Conservation (phyloP, 2,329 filamentous ascomycete genomes). For the Lachnellula suecica region DNA sequence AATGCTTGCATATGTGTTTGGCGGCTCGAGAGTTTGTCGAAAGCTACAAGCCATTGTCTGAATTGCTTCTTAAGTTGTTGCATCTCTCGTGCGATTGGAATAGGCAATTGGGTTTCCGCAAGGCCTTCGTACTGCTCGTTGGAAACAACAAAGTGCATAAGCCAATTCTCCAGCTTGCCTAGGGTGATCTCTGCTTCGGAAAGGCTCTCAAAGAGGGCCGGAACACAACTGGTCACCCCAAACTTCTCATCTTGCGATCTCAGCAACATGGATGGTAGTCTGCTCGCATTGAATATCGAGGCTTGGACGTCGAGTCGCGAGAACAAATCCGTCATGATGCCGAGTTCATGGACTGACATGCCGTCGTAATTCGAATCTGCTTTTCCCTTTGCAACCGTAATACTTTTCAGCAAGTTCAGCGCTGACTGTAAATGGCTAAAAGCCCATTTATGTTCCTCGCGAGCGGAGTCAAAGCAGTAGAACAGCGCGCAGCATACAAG, state of each 20-base stretch:
- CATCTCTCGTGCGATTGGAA: background rate
- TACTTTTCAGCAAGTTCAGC: background rate
- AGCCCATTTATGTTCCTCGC: background rate
- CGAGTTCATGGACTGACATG: background rate
- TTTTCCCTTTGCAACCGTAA: background rate
- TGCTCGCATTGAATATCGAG: background rate
- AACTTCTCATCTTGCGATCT: background rate
- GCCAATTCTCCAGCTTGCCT: background rate
- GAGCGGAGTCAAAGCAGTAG: background rate
- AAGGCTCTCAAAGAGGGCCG: background rate
- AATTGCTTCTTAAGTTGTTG: background rate
- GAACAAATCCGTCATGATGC: background rate
- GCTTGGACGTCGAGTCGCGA: background rate
- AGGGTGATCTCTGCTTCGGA: background rate
- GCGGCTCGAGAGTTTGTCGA: background rate
- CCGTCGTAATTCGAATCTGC: background rate
- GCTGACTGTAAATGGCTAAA: background rate
- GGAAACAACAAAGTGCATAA: background rate
- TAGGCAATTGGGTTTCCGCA: background rate
- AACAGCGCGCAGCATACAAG: background rate
- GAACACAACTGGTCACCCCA: background rate
- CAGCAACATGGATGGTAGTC: background rate
- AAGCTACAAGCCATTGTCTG: background rate
- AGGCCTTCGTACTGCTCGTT: background rate
- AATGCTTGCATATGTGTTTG: background rate